phyloP scores from a whole-genome alignment of 2,329 filamentous ascomycete species.

The Didymella lethalis region DNA sequence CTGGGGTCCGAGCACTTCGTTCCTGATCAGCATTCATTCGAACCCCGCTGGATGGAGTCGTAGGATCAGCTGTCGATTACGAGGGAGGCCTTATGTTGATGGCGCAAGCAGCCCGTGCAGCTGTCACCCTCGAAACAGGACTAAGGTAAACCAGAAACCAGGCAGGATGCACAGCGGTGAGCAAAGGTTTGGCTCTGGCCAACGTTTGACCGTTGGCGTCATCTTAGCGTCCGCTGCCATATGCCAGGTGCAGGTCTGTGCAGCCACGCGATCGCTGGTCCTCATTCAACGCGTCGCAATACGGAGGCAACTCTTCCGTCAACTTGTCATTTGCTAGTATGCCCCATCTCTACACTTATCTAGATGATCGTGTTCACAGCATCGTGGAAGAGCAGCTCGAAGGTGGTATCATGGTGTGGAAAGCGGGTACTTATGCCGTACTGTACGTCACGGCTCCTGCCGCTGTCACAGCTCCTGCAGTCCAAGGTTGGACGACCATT shows the following conservation, averaged over 20 bases:
- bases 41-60: not conserved
- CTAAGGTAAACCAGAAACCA: not conserved
- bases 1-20: not conserved
- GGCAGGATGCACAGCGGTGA: not conserved
- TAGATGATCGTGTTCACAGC: not conserved
- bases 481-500: not conserved
- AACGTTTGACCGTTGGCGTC: constrained; percentile 4
- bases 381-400: not conserved
- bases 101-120: not conserved
- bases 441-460: not conserved
- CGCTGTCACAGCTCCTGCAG: not conserved
- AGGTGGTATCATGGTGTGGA: not conserved
- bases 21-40: not conserved
- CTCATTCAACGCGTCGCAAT: not conserved
- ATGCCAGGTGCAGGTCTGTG: constrained; percentile 3
- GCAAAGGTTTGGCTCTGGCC: constrained; percentile 1
- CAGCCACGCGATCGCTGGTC: not conserved
- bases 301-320: not conserved
- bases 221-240: constrained; percentile 6
- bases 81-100: not conserved
- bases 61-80: not conserved
- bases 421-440: not conserved
- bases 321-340: not conserved
- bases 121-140: constrained; percentile 2
- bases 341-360: not conserved